Percentiles rank a stretch among this genome's conserved stretches.
phyloP scores from a whole-genome alignment of 805 yeast species.

The Wickerhamomyces pijperi region DNA sequence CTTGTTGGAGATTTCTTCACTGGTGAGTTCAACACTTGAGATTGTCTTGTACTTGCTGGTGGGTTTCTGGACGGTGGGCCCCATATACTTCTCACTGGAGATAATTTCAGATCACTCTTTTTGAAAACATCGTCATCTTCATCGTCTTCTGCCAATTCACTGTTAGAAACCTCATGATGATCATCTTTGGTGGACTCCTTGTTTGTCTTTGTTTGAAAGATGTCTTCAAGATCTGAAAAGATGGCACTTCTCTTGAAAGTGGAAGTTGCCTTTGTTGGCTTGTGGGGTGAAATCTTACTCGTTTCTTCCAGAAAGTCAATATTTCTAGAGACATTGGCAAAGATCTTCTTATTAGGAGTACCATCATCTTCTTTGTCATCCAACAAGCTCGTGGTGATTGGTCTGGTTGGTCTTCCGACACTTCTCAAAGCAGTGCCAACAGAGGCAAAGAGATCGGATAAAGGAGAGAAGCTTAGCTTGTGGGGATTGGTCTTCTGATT shows the following conservation, averaged over 20 bases:
- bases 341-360: neutral
- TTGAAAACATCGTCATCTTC: neutral
- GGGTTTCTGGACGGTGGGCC: slow-evolving; percentile 9
- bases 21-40: neutral
- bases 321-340: neutral
- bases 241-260: neutral
- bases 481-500: slow-evolving; percentile 6
- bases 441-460: slow-evolving; percentile 16
- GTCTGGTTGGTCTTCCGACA: slow-evolving; percentile 13
- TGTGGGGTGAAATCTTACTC: neutral
- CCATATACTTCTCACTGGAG: slow-evolving; percentile 19
- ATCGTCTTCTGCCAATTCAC: neutral
- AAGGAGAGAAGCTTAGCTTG: slow-evolving; percentile 11
- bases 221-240: neutral
- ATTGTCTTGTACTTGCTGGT: neutral
- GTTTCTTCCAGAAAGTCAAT: neutral
- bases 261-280: neutral
- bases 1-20: neutral
- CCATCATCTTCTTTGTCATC: slow-evolving; percentile 3
- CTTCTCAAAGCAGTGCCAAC: slow-evolving; percentile 15
- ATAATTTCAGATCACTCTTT: slow-evolving; percentile 8
- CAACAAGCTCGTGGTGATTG: slow-evolving; percentile 8
- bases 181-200: too few relatives aligned
- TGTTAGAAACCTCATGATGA: too few relatives aligned
- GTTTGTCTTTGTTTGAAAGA: neutral